Evolutionary conservation across 2,329 filamentous ascomycete genomes (phyloP), one percentile per base, ranked within the genome.

Genomic region (Thermothelomyces thermophilus): DNA sequence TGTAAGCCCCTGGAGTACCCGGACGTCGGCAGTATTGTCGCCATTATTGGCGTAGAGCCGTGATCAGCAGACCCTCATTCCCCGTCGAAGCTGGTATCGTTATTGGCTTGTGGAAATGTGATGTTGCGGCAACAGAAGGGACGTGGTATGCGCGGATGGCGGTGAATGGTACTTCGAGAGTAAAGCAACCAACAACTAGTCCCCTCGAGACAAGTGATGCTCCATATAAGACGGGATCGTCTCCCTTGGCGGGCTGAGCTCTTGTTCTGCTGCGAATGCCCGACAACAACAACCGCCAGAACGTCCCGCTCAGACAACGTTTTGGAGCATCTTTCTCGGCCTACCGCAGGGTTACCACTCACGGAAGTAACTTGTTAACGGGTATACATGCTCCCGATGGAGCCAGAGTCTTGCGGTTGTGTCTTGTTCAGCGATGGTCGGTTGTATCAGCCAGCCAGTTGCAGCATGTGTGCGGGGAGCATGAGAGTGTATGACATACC

Each of bases 41-140:
- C 56, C 48, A 53, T 41, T 39, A 42, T 52, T 49, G 51, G 50
- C 51, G 46, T 24, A 43, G 36, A 39, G 46, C 47, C 40, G 28
- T 50, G 57, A 58, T 60, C 58, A 60, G 53, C 58, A 55, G 58
- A 56, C 56, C 56, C 36, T 46, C 46, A n/a, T 48, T 34, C 30
- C 35, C 44, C 46, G 31, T 43, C 22, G 33, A n/a, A n/a, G 24
- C 34, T 33, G 33, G 37, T 42, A 19, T 22, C 45, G 22, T 48
- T 43, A 56, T 54, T 57, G 56, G 55, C 35, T 46, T 52, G 39
- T 26, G n/a, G 42, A n/a, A 46, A 11, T n/a, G 36, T 35, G 37
- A 51, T 46, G 45, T 24, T 37, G 36, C 35, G 50, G 41, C 17
- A 43, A 50, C 24, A 43, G 6, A 36, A 13, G 24, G 13, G 42